Base-by-base conservation (phyloP, 768 basidiomycete genomes). In the Exsudoporus frostii region DNA sequence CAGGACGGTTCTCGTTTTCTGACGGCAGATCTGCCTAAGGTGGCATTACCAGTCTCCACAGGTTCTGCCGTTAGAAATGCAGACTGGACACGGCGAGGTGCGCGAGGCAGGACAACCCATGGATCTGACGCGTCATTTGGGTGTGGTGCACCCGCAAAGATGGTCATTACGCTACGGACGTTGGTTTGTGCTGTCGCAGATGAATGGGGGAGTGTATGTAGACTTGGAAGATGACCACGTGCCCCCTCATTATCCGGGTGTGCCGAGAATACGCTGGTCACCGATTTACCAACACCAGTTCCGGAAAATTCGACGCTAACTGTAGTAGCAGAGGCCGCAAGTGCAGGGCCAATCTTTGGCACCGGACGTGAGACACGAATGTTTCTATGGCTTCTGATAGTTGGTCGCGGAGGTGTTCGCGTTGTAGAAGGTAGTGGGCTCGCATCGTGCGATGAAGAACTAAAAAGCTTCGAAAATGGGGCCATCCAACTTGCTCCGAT, bases 261-360 rank as follows among this genome's bases (percentile, higher is more conserved):
- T 32, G 69, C 58, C 32, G 68, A 70, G 41, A 73, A 68, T 42
- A 77, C 65, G 50, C 71, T 79, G 20, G 79, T 77, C 49, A 82
- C 72, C 7, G 81, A 79, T 54, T 80, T 73, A n/a, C 83, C 79
- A 13, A 78, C 74, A 10, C 82, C 88, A 2, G 81, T 72, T 4
- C 90, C 87, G 4, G 85, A 90, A 70, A 98, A 98, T 74, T 97
- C 95, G 51, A 99, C 96, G 53, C 94, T 97, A 61, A 98, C 95
- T 2, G 92, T 94, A 45, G 90, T 95, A 2, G 90, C 78, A 20
- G 90, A 91, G 10, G 97, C 92, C 11, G 88, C 85, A 29, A 93
- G 80, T 11, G 90, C 92, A 2, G 95, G 88, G 1, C 83, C 82
- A 25, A 88, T 78, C 67, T 98, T 98, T 2, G 88, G 90, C 22